Conservation (phyloP, 2,329 filamentous ascomycete genomes). For the Aspergillus persii region DNA sequence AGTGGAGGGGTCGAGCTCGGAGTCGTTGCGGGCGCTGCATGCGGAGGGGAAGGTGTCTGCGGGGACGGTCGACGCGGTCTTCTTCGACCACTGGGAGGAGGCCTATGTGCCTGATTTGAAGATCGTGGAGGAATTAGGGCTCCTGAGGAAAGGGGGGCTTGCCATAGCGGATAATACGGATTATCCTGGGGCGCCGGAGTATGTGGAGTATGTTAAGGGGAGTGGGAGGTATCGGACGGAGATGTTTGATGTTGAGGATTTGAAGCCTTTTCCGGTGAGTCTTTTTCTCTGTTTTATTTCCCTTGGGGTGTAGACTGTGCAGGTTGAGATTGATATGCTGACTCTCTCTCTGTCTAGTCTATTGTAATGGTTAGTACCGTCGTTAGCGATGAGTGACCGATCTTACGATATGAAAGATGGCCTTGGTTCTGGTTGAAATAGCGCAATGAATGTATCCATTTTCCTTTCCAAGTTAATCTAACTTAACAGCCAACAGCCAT, state of each 20-base stretch:
- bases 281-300: not conserved
- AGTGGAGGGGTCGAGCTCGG: constrained; percentile 31
- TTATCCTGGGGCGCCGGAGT: constrained; percentile 41
- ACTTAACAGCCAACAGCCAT: no score
- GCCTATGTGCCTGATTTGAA: constrained; percentile 38
- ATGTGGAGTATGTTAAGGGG: constrained; percentile 38
- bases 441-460: not conserved
- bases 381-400: constrained; percentile 1
- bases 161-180: constrained; percentile 42
- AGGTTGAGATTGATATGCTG: not conserved
- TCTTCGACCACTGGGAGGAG: constrained; percentile 38
- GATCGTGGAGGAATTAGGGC: constrained; percentile 31
- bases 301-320: not conserved
- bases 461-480: not conserved
- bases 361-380: constrained; percentile 22
- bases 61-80: constrained; percentile 35
- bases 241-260: constrained; percentile 1
- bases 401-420: not conserved
- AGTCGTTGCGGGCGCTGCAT: constrained; percentile 29
- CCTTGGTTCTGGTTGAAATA: not conserved
- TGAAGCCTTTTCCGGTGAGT: constrained; percentile 17
- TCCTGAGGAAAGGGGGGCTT: constrained; percentile 32
- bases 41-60: constrained; percentile 23
- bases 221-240: constrained; percentile 26
- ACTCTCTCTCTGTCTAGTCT: constrained; percentile 9